Evolutionary conservation across 2,329 filamentous ascomycete species (phyloP).

Genomic region (Colletotrichum euphorbiae): DNA sequence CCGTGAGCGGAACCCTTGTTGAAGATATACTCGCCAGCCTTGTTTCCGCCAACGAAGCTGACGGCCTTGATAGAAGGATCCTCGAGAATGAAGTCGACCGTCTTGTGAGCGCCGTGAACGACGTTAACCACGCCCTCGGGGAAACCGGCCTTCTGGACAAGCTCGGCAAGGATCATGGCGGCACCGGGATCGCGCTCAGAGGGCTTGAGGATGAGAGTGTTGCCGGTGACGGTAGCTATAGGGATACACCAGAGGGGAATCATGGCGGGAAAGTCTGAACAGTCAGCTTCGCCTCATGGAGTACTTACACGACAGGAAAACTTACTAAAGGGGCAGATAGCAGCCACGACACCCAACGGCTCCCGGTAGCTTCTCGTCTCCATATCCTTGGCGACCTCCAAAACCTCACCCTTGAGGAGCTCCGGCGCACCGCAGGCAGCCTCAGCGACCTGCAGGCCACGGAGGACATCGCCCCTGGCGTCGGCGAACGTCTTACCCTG

Average conservation of each 20-base stretch:
- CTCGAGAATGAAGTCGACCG: conserved; percentile 88
- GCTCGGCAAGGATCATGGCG: conserved; percentile 86
- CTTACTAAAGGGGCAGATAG: conserved; percentile 89
- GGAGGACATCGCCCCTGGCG: conserved; percentile 83
- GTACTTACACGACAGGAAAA: conserved; percentile 33
- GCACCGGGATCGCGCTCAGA: conserved; percentile 88
- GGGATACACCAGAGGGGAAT: conserved; percentile 93
- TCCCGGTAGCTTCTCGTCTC: conserved; percentile 86
- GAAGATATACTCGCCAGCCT: conserved; percentile 90
- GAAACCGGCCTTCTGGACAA: conserved; percentile 83
- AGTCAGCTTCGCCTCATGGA: conserved; percentile 22
- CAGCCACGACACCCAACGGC: conserved; percentile 82
- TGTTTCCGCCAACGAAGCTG: conserved; percentile 88
- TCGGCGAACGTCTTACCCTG: conserved; percentile 91
- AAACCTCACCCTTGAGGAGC: conserved; percentile 83
- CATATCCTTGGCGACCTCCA: conserved; percentile 91
- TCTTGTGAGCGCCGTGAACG: conserved; percentile 82
- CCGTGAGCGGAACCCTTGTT: conserved; percentile 82
- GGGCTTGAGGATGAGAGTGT: conserved; percentile 87
- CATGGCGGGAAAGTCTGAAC: conserved; percentile 88
- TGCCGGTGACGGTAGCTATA: conserved; percentile 84
- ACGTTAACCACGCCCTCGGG: conserved; percentile 86
- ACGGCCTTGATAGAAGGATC: conserved; percentile 88
- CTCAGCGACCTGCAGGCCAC: conserved; percentile 87
- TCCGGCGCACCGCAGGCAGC: conserved; percentile 84